These are phyloP conservation scores for Orbilia quercus DNA, from an alignment of 2,329 filamentous ascomycete species.

Conservation along the genomic window DNA sequence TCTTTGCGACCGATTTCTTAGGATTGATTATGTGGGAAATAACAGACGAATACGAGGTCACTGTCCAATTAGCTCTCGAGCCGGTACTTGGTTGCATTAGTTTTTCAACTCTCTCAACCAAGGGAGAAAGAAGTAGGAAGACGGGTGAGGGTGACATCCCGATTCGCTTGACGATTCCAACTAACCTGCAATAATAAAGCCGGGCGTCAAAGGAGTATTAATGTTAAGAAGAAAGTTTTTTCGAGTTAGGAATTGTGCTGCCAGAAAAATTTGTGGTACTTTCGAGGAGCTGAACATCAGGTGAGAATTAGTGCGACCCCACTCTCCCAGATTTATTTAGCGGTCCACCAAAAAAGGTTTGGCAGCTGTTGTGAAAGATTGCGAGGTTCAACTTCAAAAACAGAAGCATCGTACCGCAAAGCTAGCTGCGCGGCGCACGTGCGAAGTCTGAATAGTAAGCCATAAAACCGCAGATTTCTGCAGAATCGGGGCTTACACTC, in stretches of 20 bases:
- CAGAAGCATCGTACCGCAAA: slow-evolving; percentile 10
- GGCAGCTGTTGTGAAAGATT: slow-evolving; percentile 16
- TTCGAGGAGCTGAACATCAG: slow-evolving; percentile 46
- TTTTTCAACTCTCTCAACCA: slow-evolving; percentile 45
- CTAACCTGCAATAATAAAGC: slow-evolving; percentile 54
- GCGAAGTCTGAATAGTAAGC: slow-evolving; percentile 53
- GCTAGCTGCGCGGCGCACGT: slow-evolving; percentile 37
- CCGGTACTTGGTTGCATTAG: slow-evolving; percentile 54
- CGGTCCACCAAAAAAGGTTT: slow-evolving; percentile 28
- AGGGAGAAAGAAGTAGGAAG: slow-evolving; percentile 48
- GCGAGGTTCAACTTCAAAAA: slow-evolving; percentile 18
- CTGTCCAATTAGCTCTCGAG: slow-evolving; percentile 52
- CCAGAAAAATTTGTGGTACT: slow-evolving; percentile 50
- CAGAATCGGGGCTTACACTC: slow-evolving; percentile 20
- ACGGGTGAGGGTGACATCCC: slow-evolving; percentile 57
- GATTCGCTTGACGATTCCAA: slow-evolving; percentile 54
- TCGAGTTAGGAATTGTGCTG: slow-evolving; percentile 36
- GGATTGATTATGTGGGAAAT: slow-evolving; percentile 44
- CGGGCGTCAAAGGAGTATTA: slow-evolving; percentile 54
- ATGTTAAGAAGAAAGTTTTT: slow-evolving; percentile 30
- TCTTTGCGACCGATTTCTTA: slow-evolving; percentile 43
- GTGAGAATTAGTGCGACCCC: slow-evolving; percentile 41
- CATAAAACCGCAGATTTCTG: slow-evolving; percentile 35
- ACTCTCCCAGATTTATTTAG: slow-evolving; percentile 7
- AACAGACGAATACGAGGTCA: slow-evolving; percentile 56